phyloP scores from a whole-genome alignment of 495 filamentous ascomycete species.

The Neurospora tetraspora region DNA sequence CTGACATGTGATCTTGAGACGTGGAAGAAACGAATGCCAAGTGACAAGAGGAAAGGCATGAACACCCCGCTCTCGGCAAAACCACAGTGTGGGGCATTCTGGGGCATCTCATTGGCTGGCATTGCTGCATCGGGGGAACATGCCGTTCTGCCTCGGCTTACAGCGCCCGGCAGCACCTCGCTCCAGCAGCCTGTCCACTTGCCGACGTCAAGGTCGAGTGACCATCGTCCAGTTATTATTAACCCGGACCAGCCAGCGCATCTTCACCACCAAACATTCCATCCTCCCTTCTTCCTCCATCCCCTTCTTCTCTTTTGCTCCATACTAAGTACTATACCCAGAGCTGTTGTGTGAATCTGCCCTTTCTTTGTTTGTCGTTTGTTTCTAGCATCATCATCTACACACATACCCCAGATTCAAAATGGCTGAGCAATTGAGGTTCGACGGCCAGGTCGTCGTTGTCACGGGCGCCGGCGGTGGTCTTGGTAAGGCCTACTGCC shows the following conservation, averaged over 20 bases:
- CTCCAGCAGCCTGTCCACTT: slow-evolving; percentile 2
- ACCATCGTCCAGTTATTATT: slow-evolving; percentile 1
- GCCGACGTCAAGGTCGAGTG: slow-evolving; percentile 9
- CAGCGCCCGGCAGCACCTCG: slow-evolving; percentile 8
- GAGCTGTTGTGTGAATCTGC: neutral
- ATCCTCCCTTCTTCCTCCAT: neutral
- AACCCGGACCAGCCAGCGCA: slow-evolving; percentile 1
- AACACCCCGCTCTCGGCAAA: slow-evolving; percentile 17
- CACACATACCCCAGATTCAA: slow-evolving; percentile 20
- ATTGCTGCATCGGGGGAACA: neutral
- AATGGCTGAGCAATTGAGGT: slow-evolving; percentile 75
- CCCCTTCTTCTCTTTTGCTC: slow-evolving; percentile 1
- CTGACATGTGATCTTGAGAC: neutral
- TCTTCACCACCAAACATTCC: neutral
- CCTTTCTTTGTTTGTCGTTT: neutral
- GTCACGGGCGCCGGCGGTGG: slow-evolving; percentile 96
- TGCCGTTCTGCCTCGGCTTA: slow-evolving; percentile 18
- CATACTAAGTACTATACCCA: slow-evolving; percentile 1
- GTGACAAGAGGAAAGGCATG: neutral
- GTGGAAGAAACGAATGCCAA: neutral
- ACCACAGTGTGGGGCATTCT: slow-evolving; percentile 1
- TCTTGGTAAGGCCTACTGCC: slow-evolving; percentile 82
- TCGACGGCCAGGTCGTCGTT: slow-evolving; percentile 92
- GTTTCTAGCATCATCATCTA: slow-evolving; percentile 5
- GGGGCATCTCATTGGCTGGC: neutral